Percentiles rank a stretch among this genome's conserved stretches.
Evolutionary conservation across 257 asterid genomes (phyloP).

Genomic region (Fraxinus excelsior): DNA sequence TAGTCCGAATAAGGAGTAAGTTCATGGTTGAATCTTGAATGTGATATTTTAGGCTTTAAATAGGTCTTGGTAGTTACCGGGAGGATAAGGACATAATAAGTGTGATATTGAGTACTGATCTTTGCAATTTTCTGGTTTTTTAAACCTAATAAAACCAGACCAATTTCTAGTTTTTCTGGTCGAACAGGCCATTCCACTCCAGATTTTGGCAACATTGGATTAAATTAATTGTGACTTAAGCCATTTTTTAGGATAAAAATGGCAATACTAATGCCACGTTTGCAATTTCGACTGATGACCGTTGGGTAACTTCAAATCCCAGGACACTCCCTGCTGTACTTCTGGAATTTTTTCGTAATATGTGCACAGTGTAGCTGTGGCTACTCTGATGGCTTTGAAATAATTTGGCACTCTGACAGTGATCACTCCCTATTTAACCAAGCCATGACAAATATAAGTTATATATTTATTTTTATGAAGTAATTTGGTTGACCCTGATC

Average conservation of each 20-base stretch:
- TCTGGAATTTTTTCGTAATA: background rate
- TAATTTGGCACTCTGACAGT: background rate
- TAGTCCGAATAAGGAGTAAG: background rate
- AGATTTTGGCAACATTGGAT: background rate
- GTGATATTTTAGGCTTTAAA: background rate
- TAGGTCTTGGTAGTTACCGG: background rate
- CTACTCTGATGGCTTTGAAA: background rate
- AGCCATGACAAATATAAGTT: background rate
- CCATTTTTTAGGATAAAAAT: background rate
- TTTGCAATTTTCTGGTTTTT: background rate
- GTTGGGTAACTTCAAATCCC: background rate
- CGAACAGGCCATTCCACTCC: background rate
- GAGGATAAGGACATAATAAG: background rate
- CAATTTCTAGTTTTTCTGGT: background rate
- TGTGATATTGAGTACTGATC: background rate
- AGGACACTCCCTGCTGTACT: background rate
- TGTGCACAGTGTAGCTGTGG: slow-evolving; percentile 2
- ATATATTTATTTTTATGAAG: background rate
- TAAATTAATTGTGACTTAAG: background rate
- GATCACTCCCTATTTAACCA: background rate
- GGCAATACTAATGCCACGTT: background rate
- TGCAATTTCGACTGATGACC: slow-evolving; percentile 2
- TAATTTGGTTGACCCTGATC: background rate
- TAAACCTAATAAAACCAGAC: background rate
- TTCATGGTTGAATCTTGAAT: background rate